Base-by-base conservation (phyloP, 805 yeast genomes). In the Pichia eremophila region DNA sequence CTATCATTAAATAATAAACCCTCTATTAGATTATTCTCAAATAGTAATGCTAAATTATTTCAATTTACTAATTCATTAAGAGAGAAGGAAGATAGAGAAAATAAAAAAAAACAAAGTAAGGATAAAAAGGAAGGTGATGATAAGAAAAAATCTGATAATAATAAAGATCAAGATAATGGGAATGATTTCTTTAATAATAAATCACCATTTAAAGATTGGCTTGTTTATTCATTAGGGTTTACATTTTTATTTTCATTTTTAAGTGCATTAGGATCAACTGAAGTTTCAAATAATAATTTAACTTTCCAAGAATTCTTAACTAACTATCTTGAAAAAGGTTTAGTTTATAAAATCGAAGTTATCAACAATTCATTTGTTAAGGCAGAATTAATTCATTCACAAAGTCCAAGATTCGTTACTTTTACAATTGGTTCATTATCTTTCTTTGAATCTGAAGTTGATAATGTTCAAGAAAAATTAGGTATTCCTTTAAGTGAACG, bases 231-330 rank as follows among this genome's bases (percentile, higher is more conserved):
- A 3, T n/a, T 60, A 17, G 56, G 58, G 4, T 42, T 57, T 28
- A 52, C 64, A 1, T 40, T 61, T 19, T 40, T 59, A n/a, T 51
- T 55, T 34, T 51, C 55, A 19, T 28, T 47, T n/a, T 34, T 47
- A 18, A 47, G 36, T 15, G 39, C 49, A 9, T 22, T 51, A 2
- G 50, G 52, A 6, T 50, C 46, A 10, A 43, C 50, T 8, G 62
- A 54, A 36, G 44, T 51, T 15, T 40, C 49, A 14, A 53, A 57
- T 40, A 62, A 86, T 40, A 62, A 86, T 59, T 72, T 91, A 50
- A 81, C 96, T 2, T 93, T 89, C 83, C 98, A 93, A 68, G 95
- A 91, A 60, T 91, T 93, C 69, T 76, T 87, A 39, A 71, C 81
- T 6, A 73, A 81, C 42, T 82, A 81, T 58, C 71, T 93, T 51